Evolutionary conservation across 371 early-diverging fungal genomes (phyloP).

Genomic region (Dichotomocladium elegans): DNA sequence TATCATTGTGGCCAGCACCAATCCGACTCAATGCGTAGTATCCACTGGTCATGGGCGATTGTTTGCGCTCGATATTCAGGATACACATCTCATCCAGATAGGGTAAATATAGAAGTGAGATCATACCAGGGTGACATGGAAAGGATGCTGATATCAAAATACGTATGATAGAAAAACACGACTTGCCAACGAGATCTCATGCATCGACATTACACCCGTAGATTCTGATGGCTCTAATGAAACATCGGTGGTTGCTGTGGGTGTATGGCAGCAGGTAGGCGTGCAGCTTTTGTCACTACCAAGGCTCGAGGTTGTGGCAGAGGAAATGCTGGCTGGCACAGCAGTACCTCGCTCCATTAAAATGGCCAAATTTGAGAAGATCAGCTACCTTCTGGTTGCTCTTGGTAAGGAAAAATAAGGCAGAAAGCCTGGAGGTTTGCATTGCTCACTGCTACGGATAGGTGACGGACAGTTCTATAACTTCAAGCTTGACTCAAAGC

Average conservation of each 20-base stretch:
- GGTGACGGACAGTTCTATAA: conserved; percentile 83
- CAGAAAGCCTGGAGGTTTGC: neutral
- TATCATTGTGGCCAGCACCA: conserved; percentile 64
- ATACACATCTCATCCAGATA: conserved; percentile 32
- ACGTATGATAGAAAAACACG: conserved; percentile 21
- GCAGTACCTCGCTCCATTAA: conserved; percentile 79
- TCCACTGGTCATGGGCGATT: conserved; percentile 60
- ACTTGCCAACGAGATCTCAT: conserved; percentile 68
- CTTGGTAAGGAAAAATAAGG: conserved; percentile 48
- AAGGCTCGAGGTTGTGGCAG: conserved; percentile 42
- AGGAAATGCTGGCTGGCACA: conserved; percentile 52
- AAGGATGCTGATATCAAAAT: too few species aligned
- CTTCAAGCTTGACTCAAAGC: conserved; percentile 51
- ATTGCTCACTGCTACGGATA: conserved; percentile 3
- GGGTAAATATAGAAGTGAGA: conserved; percentile 31
- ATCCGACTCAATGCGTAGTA: conserved; percentile 60
- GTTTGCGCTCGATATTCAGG: conserved; percentile 54
- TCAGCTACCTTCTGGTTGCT: conserved; percentile 75
- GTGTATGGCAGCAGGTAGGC: conserved; percentile 72
- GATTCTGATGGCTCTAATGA: conserved; percentile 26
- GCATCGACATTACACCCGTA: conserved; percentile 64
- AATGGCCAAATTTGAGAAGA: conserved; percentile 68
- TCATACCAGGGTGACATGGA: neutral
- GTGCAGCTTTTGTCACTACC: conserved; percentile 64
- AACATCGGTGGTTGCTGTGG: conserved; percentile 62